phyloP scores from a whole-genome alignment of 2,329 filamentous ascomycete species.

The Juglanconis sp. region DNA sequence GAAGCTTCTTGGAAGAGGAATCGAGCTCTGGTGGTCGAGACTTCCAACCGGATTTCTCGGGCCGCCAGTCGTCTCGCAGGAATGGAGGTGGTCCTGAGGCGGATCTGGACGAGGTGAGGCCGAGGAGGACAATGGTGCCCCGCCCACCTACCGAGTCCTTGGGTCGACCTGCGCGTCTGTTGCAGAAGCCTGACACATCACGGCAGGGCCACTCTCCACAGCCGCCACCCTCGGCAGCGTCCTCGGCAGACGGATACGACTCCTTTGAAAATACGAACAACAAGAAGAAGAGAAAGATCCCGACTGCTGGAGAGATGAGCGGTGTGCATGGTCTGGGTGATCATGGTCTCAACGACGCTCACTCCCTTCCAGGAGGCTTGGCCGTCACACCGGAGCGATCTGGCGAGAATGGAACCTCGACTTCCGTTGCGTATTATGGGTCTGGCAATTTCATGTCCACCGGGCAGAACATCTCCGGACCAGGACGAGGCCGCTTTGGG shows the following conservation, averaged over 20 bases:
- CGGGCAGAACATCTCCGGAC: constrained; percentile 73
- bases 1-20: constrained; percentile 34
- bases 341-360: constrained; percentile 29
- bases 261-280: constrained; percentile 98
- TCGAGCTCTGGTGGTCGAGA: constrained; percentile 33
- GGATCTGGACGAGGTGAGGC: constrained; percentile 55
- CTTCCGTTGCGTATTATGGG: constrained; percentile 36
- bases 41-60: constrained; percentile 24
- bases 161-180: constrained; percentile 39
- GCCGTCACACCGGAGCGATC: constrained; percentile 25
- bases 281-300: constrained; percentile 98
- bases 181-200: constrained; percentile 42
- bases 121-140: constrained; percentile 39
- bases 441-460: constrained; percentile 52
- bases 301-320: constrained; percentile 70
- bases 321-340: constrained; percentile 33
- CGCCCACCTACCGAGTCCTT: constrained; percentile 46
- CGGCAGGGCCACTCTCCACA: constrained; percentile 44
- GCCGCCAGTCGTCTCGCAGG: constrained; percentile 42
- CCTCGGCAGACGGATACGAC: constrained; percentile 84
- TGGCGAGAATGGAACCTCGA: constrained; percentile 17
- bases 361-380: constrained; percentile 27
- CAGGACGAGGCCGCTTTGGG: constrained; percentile 81
- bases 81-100: constrained; percentile 56
- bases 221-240: constrained; percentile 64